phyloP scores from a whole-genome alignment of 2,329 filamentous ascomycete genomes.

The Clonostachys rosea region DNA sequence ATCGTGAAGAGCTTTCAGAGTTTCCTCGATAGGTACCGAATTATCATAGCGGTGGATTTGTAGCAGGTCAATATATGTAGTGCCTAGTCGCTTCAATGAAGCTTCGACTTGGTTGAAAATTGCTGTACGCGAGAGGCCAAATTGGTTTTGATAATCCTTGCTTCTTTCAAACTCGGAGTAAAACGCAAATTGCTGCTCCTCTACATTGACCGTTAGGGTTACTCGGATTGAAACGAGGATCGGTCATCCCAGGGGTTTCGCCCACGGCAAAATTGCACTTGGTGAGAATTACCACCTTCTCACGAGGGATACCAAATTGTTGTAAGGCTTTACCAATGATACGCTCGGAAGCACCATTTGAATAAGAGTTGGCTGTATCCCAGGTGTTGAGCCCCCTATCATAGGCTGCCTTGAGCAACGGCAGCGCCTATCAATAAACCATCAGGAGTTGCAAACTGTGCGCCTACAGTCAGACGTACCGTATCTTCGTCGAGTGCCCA shows the following conservation, averaged over 20 bases:
- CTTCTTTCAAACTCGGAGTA: slow-evolving; percentile 8
- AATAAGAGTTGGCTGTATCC: slow-evolving; percentile 51
- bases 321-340: slow-evolving; percentile 56
- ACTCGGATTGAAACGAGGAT: neutral
- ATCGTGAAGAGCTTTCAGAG: slow-evolving; percentile 58
- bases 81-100: slow-evolving; percentile 46
- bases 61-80: slow-evolving; percentile 52
- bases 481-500: slow-evolving; percentile 57
- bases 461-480: slow-evolving; percentile 18
- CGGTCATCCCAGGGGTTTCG: slow-evolving; percentile 26
- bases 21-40: slow-evolving; percentile 47
- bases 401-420: slow-evolving; percentile 57
- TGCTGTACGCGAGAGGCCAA: slow-evolving; percentile 51
- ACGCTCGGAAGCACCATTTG: slow-evolving; percentile 47
- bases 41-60: slow-evolving; percentile 56
- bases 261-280: slow-evolving; percentile 49
- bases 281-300: slow-evolving; percentile 52
- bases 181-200: slow-evolving; percentile 13
- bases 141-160: slow-evolving; percentile 18
- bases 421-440: slow-evolving; percentile 32
- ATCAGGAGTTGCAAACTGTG: neutral
- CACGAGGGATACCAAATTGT: slow-evolving; percentile 49
- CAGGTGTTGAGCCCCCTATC: slow-evolving; percentile 56
- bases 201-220: neutral
- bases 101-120: slow-evolving; percentile 62